Conservation (phyloP, 805 yeast species). For the Pichia deserticola region DNA sequence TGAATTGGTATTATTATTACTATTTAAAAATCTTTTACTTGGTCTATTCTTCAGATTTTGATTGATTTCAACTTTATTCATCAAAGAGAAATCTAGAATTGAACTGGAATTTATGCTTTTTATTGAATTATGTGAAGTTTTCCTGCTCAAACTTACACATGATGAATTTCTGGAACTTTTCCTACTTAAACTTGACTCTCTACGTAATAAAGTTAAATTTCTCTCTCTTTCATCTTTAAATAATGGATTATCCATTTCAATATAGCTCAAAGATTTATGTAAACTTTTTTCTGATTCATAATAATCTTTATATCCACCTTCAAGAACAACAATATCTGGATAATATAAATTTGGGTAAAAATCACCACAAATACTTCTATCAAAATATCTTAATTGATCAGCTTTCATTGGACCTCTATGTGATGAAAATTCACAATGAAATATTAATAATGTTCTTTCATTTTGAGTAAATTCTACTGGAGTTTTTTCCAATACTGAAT, state of each 20-base stretch:
- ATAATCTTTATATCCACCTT: slow-evolving; percentile 86
- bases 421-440: slow-evolving; percentile 93
- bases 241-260: slow-evolving; percentile 74
- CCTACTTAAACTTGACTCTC: slow-evolving; percentile 27
- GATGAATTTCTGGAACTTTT: slow-evolving; percentile 18
- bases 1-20: neutral
- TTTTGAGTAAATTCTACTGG: slow-evolving; percentile 20
- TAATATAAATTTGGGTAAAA: slow-evolving; percentile 75
- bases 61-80: slow-evolving; percentile 10
- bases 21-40: slow-evolving; percentile 3
- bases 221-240: slow-evolving; percentile 37
- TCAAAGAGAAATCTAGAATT: slow-evolving; percentile 19
- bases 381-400: slow-evolving; percentile 71
- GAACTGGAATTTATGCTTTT: slow-evolving; percentile 16
- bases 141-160: slow-evolving; percentile 10
- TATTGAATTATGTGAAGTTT: slow-evolving; percentile 10
- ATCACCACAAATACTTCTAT: slow-evolving; percentile 57
- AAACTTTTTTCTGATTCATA: slow-evolving; percentile 38
- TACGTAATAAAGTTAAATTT: slow-evolving; percentile 34
- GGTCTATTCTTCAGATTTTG: slow-evolving; percentile 2
- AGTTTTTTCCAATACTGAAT: slow-evolving; percentile 12
- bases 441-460: slow-evolving; percentile 50
- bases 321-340: slow-evolving; percentile 83
- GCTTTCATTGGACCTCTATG: slow-evolving; percentile 96
- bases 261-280: slow-evolving; percentile 39